phyloP scores from a whole-genome alignment of 305 asterid genomes.

The Fraxinus paxiana region DNA sequence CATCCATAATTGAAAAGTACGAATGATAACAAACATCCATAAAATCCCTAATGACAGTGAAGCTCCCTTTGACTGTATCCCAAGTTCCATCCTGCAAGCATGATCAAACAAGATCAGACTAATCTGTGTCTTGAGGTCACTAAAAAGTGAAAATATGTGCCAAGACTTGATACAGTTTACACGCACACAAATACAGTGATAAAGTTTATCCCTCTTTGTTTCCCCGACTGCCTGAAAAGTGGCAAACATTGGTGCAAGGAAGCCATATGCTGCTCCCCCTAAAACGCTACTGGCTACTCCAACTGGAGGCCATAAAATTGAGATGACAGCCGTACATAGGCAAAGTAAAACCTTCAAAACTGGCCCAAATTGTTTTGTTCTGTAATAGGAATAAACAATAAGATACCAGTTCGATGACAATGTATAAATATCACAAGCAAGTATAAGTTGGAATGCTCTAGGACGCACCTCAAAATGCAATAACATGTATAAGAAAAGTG shows the following conservation, averaged over 20 bases:
- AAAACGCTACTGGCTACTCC: slow-evolving; percentile 50
- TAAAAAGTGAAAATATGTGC: not conserved
- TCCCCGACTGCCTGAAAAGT: slow-evolving; percentile 79
- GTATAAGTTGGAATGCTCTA: not conserved
- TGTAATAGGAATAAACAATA: slow-evolving; percentile 31
- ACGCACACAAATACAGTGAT: slow-evolving; percentile 68
- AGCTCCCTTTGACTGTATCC: slow-evolving; percentile 61
- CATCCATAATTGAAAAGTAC: slow-evolving; percentile 72
- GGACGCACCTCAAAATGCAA: slow-evolving; percentile 61
- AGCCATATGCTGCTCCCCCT: slow-evolving; percentile 77
- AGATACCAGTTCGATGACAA: not conserved
- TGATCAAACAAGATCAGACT: not conserved
- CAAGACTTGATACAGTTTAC: not conserved
- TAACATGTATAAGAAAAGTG: slow-evolving; percentile 68
- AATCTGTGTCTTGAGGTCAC: not conserved
- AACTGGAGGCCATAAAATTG: slow-evolving; percentile 58
- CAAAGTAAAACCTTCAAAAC: slow-evolving; percentile 59
- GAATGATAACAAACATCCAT: slow-evolving; percentile 67
- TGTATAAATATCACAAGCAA: not conserved
- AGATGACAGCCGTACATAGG: slow-evolving; percentile 37
- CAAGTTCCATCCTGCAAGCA: slow-evolving; percentile 81
- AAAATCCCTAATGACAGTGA: slow-evolving; percentile 65
- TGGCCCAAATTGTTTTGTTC: slow-evolving; percentile 74
- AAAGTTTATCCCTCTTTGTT: slow-evolving; percentile 54
- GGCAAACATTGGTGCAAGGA: slow-evolving; percentile 74